Conservation (phyloP, 768 basidiomycete genomes). For the Lentinula boryana region DNA sequence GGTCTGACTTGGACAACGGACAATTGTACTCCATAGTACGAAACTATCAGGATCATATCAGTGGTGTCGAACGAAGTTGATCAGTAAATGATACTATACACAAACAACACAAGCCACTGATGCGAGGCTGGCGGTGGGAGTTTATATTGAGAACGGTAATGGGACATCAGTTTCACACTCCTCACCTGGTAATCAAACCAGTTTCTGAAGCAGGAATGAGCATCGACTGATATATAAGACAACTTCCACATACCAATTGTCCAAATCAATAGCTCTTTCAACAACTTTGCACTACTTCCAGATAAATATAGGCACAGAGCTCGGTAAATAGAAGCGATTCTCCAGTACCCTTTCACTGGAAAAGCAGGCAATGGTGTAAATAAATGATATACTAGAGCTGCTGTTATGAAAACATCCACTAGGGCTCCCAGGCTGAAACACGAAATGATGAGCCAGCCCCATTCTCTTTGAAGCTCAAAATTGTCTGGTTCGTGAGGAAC, state of each 20-base stretch:
- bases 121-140: slow-evolving; percentile 9
- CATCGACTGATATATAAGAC: not conserved
- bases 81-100: slow-evolving; percentile 9
- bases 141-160: not conserved
- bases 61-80: not conserved
- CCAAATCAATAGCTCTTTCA: slow-evolving; percentile 18
- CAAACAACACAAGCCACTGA: slow-evolving; percentile 17
- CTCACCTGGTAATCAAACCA: slow-evolving; percentile 18
- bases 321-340: not conserved
- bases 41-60: slow-evolving; percentile 12
- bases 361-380: not conserved
- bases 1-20: not conserved
- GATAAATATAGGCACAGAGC: not conserved
- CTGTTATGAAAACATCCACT: slow-evolving; percentile 19
- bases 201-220: slow-evolving; percentile 11
- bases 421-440: slow-evolving; percentile 15
- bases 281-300: slow-evolving; percentile 12
- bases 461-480: slow-evolving; percentile 12
- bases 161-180: not conserved
- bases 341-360: slow-evolving; percentile 7
- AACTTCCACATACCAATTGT: slow-evolving; percentile 17
- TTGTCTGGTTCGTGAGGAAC: slow-evolving; percentile 17
- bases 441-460: slow-evolving; percentile 20
- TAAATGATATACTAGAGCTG: slow-evolving; percentile 17
- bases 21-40: slow-evolving; percentile 16